These are phyloP conservation scores for Sophora flavescens DNA, from an alignment of 306 rosid species.

Conservation along the genomic window DNA sequence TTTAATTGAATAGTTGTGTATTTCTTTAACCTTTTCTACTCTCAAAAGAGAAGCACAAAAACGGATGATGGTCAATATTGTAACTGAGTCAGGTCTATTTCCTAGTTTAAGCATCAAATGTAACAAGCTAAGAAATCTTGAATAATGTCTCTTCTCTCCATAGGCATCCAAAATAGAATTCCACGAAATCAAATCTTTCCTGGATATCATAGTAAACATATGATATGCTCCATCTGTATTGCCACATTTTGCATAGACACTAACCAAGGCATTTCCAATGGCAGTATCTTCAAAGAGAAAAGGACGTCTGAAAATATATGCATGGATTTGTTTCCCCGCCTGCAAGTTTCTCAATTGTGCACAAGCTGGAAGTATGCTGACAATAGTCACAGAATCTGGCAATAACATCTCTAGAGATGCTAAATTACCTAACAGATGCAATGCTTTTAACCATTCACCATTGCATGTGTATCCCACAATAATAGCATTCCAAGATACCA, in stretches of 20 bases:
- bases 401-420: constrained; percentile 45
- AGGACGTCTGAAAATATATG: constrained; percentile 63
- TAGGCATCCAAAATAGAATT: constrained; percentile 81
- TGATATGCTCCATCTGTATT: constrained; percentile 57
- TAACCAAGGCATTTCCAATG: constrained; percentile 79
- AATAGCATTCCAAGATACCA: constrained; percentile 91
- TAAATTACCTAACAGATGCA: constrained; percentile 65
- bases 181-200: constrained; percentile 93
- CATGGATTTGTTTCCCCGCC: constrained; percentile 76
- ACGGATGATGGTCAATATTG: constrained; percentile 65
- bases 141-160: constrained; percentile 53
- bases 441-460: constrained; percentile 79
- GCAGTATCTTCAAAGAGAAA: constrained; percentile 60
- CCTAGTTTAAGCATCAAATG: constrained; percentile 63
- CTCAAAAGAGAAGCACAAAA: constrained; percentile 60
- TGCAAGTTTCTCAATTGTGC: constrained; percentile 55
- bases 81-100: constrained; percentile 67
- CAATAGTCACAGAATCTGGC: constrained; percentile 77
- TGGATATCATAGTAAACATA: constrained; percentile 61
- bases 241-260: constrained; percentile 78
- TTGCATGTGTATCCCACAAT: constrained; percentile 76
- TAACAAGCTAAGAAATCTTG: constrained; percentile 62
- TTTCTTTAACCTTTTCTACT: constrained; percentile 76
- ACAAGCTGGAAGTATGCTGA: constrained; percentile 84
- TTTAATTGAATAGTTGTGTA: constrained; percentile 72